Evolutionary conservation across 192 early-diverging fungal genomes (phyloP).

Genomic region (Coemansia reversa): DNA sequence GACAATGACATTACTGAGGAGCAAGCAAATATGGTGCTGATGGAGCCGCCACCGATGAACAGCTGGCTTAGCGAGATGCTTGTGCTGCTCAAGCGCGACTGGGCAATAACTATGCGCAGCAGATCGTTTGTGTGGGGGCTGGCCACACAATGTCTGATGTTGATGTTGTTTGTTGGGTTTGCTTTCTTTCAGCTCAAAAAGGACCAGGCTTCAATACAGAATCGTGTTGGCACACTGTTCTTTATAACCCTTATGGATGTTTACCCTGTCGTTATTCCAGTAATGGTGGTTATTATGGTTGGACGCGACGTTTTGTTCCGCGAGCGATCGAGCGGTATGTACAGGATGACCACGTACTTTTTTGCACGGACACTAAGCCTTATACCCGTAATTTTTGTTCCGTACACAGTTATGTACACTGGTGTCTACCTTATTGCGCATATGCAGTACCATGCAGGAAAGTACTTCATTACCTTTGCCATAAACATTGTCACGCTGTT

Average conservation of each 20-base stretch:
- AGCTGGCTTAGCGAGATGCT: constrained; percentile 16
- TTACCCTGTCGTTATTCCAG: constrained; percentile 57
- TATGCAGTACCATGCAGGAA: constrained; percentile 24
- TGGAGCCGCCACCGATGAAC: no score
- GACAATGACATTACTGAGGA: constrained; percentile 24
- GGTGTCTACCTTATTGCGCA: constrained; percentile 33
- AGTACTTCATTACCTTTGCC: constrained; percentile 33
- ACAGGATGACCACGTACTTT: constrained; percentile 59
- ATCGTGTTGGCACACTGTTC: constrained; percentile 47
- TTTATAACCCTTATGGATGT: constrained; percentile 45
- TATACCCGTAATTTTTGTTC: constrained; percentile 30
- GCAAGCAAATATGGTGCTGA: constrained; percentile 14
- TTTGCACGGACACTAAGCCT: constrained; percentile 58
- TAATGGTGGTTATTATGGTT: constrained; percentile 27
- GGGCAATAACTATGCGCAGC: constrained; percentile 11
- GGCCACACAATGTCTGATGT: constrained; percentile 20
- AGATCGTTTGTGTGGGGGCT: constrained; percentile 20
- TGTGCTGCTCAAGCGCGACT: constrained; percentile 24
- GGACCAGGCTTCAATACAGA: constrained; percentile 40
- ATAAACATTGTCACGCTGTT: constrained; percentile 27
- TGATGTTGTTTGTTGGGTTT: constrained; percentile 54
- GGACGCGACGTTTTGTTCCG: constrained; percentile 52
- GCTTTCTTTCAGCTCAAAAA: constrained; percentile 48
- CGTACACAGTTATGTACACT: constrained; percentile 23
- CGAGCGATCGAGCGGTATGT: constrained; percentile 61